These are phyloP conservation scores for Chlamydomonas sp. DNA, from an alignment of 139 green algal species.

Conservation along the genomic window DNA sequence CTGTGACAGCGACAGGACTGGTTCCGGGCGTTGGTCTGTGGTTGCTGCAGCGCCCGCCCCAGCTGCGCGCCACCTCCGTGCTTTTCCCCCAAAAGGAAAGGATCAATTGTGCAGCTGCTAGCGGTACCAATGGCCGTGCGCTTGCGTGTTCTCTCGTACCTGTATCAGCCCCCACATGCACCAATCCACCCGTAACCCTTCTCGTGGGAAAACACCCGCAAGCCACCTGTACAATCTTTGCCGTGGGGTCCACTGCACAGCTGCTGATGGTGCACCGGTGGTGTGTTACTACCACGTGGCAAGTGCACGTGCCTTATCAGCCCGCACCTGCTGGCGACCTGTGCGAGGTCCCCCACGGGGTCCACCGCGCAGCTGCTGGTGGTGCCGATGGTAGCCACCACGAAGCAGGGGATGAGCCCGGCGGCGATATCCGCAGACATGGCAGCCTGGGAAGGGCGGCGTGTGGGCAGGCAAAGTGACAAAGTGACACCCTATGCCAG, in stretches of 20 bases:
- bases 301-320: neutral
- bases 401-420: conserved; percentile 82
- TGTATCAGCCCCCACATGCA: too few species aligned
- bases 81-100: neutral
- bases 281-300: too few species aligned
- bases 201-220: neutral
- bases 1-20: neutral
- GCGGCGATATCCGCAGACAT: conserved; percentile 63
- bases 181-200: too few species aligned
- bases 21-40: too few species aligned
- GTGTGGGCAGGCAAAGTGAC: too few species aligned
- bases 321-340: conserved; percentile 31
- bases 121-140: neutral
- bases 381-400: conserved; percentile 79
- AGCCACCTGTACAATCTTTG: conserved; percentile 44
- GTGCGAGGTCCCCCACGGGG: conserved; percentile 55
- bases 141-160: too few species aligned
- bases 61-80: neutral
- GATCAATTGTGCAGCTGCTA: neutral
- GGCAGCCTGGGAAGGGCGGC: conserved; percentile 27
- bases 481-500: neutral
- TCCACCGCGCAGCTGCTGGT: conserved; percentile 81
- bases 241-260: conserved; percentile 77
- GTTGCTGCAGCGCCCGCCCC: too few species aligned
- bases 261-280: conserved; percentile 71